These are phyloP conservation scores for Phylloboletellus chloephorus DNA, from an alignment of 1,284 basidiomycete genomes.

Conservation along the genomic window DNA sequence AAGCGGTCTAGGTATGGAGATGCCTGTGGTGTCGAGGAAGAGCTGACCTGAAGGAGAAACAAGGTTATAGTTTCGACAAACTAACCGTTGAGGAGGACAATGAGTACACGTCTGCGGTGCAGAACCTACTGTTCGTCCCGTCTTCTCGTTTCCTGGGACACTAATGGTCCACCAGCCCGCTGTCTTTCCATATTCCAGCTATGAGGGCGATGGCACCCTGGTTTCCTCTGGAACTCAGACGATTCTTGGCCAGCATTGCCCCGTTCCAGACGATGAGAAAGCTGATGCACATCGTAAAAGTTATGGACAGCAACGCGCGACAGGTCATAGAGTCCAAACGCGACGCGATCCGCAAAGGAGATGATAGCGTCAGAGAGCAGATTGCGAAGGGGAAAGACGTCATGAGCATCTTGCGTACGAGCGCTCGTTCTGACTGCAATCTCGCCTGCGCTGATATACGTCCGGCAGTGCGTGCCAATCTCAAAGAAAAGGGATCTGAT, in stretches of 20 bases:
- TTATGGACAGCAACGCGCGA: conserved; percentile 40
- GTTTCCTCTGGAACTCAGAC: conserved; percentile 15
- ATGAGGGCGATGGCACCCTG: neutral
- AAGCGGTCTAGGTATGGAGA: conserved; percentile 45
- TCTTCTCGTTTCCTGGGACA: neutral
- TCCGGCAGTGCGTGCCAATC: conserved; percentile 7
- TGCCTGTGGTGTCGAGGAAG: conserved; percentile 34
- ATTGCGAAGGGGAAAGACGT: conserved; percentile 35
- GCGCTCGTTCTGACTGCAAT: no score
- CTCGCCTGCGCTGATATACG: neutral
- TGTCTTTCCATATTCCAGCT: neutral
- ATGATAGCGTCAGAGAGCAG: conserved; percentile 5
- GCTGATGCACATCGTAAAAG: conserved; percentile 41
- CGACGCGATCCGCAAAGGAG: conserved; percentile 16
- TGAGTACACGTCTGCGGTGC: neutral
- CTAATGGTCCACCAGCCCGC: neutral
- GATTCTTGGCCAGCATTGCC: conserved; percentile 37
- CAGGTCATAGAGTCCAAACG: conserved; percentile 36
- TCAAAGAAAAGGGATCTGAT: conserved; percentile 8
- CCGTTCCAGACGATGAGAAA: conserved; percentile 37
- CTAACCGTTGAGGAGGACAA: neutral
- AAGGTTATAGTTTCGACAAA: conserved; percentile 3
- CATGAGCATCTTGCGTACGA: conserved; percentile 19
- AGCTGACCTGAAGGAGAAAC: conserved; percentile 34
- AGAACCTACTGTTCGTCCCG: neutral